Base-by-base conservation (phyloP, 768 basidiomycete genomes). In the Nidularia sp. region DNA sequence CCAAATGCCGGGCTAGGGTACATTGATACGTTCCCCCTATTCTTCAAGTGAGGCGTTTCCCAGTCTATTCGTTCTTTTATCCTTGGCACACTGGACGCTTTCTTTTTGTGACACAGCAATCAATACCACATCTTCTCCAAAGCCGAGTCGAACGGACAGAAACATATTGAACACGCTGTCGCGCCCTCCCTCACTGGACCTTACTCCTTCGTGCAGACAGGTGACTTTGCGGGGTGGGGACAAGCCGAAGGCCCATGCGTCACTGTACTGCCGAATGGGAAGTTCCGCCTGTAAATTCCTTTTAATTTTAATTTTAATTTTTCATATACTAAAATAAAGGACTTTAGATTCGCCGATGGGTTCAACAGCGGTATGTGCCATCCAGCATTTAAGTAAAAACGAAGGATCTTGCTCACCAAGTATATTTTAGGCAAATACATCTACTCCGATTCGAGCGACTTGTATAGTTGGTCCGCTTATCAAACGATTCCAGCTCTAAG, bases 11-110 rank as follows among this genome's bases (percentile, higher is more conserved):
- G 69, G 4, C 57, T 69, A 12, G 67, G 69, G 18, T 69, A 69
- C 44, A 69, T 70, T 41, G 67, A 70, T 52, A 70, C 62, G 2
- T 70, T 70, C 64, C 69, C 69, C 5, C 55, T 69, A 3, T 66
- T 57, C 52, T 64, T 62, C 55, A 67, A 68, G 69, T 70, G 45
- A 34, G 67, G 9, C 52, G 0, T 12, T 42, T 13, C 6, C 18
- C n/a, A 25, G 13, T 29, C 10, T 12, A 29, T 36, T 33, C 42
- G 12, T 15, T 2, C 41, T 9, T n/a, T 31, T 50, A 7, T 31
- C 15, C 7, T 18, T 9, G 15, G 49, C 7, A 36, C 13, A 32
- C 8, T 29, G 31, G 22, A 8, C 36, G 15, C 44, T 45, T 8
- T 12, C 22, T 12, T 34, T 5, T 31, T 15, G 18, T 35, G 18